Base-by-base conservation (phyloP, 1,139 yeast genomes). In the Geotrichum cucujoidarum region DNA sequence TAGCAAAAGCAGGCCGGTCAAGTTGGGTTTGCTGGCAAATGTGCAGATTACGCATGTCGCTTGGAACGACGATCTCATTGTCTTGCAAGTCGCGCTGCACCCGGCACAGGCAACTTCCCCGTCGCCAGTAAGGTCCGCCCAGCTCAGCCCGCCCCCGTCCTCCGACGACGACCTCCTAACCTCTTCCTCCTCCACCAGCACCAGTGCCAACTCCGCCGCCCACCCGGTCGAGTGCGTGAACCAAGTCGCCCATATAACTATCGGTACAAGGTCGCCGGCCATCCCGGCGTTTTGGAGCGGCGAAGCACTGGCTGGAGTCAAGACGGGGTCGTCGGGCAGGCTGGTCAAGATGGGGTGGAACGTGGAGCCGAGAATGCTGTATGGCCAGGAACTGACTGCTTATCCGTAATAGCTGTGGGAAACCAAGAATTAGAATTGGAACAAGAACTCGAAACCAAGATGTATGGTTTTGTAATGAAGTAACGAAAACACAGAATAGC, bases 11-110 rank as follows among this genome's bases (percentile, higher is more conserved):
- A 3, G 35, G 20, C 35, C 35, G 6, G 18, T 35, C 17, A 29
- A 35, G 21, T 38, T 41, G 10, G 22, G 43, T 64, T 30, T 44
- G 45, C 14, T 35, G 4, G 74, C 74, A 4, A 71, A 70, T 31
- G 61, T 86, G 6, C 63, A 59, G 20, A 57, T 83, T 5, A 57
- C 64, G 1, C 66, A 66, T 17, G 46, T 87, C 2, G 71, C 80
- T 7, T 77, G 85, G 71, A 70, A 76, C 45, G 66, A 71, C 0
- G 69, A 72, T 31, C 72, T 83, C 14, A 69, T 83, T 48, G 81
- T 94, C 25, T 64, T 85, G 1, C 65, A 73, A 21, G 89, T 79
- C 1, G 68, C 70, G 4, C 55, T 81, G 2, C 17, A 21, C n/a
- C 21, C n/a, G n/a, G n/a, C n/a, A n/a, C n/a, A n/a, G n/a, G n/a